A percentile compares a stretch with the other conserved stretches of the same genome.
These are phyloP conservation scores for Trypanosoma avium DNA, from an alignment of 208 protist genomes.

Conservation along the genomic window DNA sequence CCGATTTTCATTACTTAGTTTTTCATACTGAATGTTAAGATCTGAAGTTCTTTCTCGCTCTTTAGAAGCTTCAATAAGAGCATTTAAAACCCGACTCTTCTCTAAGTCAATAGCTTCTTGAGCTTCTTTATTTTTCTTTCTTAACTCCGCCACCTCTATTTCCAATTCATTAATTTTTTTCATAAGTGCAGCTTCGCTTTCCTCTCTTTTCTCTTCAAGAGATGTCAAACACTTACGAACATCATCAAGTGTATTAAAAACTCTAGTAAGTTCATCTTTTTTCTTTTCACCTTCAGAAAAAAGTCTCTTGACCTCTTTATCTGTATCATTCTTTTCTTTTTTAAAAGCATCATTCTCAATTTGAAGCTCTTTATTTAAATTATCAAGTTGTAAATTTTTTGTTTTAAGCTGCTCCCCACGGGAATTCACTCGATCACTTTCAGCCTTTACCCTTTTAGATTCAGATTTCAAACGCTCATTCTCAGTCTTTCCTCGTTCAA, in stretches of 20 bases:
- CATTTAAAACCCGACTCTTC: not conserved
- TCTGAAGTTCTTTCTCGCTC: constrained; percentile 1
- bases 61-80: not conserved
- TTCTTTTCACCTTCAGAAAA: not conserved
- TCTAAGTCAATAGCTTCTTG: not conserved
- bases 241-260: not conserved
- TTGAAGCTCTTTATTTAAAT: no score
- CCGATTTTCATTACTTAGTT: not conserved
- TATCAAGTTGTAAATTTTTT: no score
- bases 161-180: not conserved
- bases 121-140: not conserved
- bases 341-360: no score
- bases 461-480: not conserved
- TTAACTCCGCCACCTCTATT: not conserved
- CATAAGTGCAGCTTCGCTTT: not conserved
- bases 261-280: not conserved
- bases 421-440: no score
- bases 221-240: not conserved
- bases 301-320: no score
- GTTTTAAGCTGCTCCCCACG: no score
- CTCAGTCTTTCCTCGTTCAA: not conserved
- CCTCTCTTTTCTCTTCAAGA: not conserved
- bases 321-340: no score
- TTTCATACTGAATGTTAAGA: not conserved
- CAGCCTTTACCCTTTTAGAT: not conserved